These are phyloP conservation scores for Athelia psychrophila DNA, from an alignment of 1,284 basidiomycete species.

Conservation along the genomic window DNA sequence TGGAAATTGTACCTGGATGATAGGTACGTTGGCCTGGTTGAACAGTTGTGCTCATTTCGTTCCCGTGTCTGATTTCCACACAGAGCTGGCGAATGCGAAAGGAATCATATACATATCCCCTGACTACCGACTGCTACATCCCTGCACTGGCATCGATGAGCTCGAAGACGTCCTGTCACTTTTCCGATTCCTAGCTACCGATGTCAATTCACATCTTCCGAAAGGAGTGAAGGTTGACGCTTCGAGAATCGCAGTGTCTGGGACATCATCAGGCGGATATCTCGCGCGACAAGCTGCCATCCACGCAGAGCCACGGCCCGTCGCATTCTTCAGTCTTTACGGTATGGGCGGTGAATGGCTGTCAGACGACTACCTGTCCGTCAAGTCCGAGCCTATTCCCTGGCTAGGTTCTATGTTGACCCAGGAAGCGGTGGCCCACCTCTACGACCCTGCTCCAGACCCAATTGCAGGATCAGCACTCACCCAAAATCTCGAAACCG, in stretches of 20 bases:
- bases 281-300: not conserved
- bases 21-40: not conserved
- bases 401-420: not conserved
- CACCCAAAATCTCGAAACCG: too few relatives aligned
- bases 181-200: not conserved
- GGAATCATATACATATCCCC: not conserved
- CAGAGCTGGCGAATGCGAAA: not conserved
- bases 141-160: not conserved
- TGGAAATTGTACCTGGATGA: not conserved
- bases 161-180: not conserved
- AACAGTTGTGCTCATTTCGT: too few relatives aligned
- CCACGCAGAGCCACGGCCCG: not conserved
- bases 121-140: not conserved
- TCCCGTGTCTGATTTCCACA: not conserved
- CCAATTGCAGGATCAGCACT: not conserved
- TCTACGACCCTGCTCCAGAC: too few relatives aligned
- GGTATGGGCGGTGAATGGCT: not conserved
- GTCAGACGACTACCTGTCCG: not conserved
- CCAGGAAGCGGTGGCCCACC: not conserved
- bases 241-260: not conserved
- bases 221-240: not conserved
- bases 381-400: not conserved
- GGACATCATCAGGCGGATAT: not conserved
- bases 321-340: not conserved
- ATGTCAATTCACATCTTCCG: not conserved